These are phyloP conservation scores for Sugiyamaella americana DNA, from an alignment of 805 yeast species.

Conservation along the genomic window DNA sequence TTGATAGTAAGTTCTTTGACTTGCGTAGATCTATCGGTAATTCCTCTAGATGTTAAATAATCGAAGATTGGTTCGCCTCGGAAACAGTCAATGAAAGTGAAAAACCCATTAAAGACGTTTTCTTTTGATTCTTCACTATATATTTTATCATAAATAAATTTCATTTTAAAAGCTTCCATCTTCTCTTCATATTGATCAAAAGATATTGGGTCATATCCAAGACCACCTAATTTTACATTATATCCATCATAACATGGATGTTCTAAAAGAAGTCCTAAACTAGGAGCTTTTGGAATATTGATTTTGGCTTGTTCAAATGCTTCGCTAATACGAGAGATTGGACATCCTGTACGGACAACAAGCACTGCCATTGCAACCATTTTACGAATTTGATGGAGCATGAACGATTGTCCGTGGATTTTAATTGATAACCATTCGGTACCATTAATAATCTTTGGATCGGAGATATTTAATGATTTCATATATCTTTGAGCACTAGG, in stretches of 20 bases:
- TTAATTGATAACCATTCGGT: constrained; percentile 96
- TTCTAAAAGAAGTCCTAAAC: constrained; percentile 83
- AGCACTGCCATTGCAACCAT: constrained; percentile 95
- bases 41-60: constrained; percentile 37
- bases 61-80: constrained; percentile 59
- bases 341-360: constrained; percentile 80
- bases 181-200: constrained; percentile 60
- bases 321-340: constrained; percentile 64
- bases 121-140: constrained; percentile 85
- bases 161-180: constrained; percentile 82
- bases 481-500: constrained; percentile 80
- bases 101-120: constrained; percentile 84
- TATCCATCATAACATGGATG: constrained; percentile 87
- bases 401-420: constrained; percentile 96
- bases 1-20: constrained; percentile 22
- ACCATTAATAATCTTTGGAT: constrained; percentile 85
- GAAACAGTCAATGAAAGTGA: constrained; percentile 81
- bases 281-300: constrained; percentile 96
- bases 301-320: constrained; percentile 70
- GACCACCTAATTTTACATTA: constrained; percentile 60
- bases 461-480: constrained; percentile 71
- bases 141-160: constrained; percentile 84
- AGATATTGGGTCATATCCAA: constrained; percentile 71
- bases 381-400: constrained; percentile 96
- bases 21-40: constrained; percentile 23